Evolutionary conservation across 2,329 filamentous ascomycete genomes (phyloP).

Genomic region (Aureobasidium namibiae): DNA sequence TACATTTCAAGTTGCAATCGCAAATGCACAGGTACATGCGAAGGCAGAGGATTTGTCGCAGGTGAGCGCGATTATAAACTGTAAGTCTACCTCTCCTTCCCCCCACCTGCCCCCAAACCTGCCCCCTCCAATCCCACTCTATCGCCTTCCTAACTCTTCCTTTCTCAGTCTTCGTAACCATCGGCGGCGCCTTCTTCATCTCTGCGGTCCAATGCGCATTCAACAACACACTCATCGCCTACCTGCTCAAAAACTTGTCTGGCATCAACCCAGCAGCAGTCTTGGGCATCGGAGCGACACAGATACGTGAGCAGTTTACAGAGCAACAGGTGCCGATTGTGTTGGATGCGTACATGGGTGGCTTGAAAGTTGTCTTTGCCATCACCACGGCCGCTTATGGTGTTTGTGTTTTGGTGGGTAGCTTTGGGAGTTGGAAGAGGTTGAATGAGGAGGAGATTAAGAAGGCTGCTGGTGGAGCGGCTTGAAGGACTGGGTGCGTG

Average conservation of each 20-base stretch:
- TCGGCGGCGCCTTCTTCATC: slow-evolving; percentile 36
- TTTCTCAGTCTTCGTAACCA: slow-evolving; percentile 29
- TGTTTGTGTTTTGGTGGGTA: slow-evolving; percentile 13
- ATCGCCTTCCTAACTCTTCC: neutral
- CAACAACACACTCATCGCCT: slow-evolving; percentile 30
- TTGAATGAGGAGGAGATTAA: slow-evolving; percentile 5
- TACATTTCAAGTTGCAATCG: slow-evolving; percentile 33
- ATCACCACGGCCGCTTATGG: slow-evolving; percentile 15
- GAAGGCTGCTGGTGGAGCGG: neutral
- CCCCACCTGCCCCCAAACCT: no score
- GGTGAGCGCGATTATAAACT: slow-evolving; percentile 23
- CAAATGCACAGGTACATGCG: slow-evolving; percentile 32
- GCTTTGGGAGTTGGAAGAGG: slow-evolving; percentile 7
- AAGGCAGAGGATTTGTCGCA: slow-evolving; percentile 30
- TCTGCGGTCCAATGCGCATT: slow-evolving; percentile 36
- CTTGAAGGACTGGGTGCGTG: neutral
- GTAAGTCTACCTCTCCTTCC: neutral
- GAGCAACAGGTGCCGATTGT: slow-evolving; percentile 23
- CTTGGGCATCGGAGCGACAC: slow-evolving; percentile 37
- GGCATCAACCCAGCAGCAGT: slow-evolving; percentile 27
- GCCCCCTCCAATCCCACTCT: no score
- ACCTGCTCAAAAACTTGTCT: slow-evolving; percentile 28
- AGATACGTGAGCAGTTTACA: slow-evolving; percentile 30
- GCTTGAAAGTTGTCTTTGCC: slow-evolving; percentile 19
- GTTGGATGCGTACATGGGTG: slow-evolving; percentile 28